phyloP scores from a whole-genome alignment of 176 grass and related monocot species.

The Cymbopogon citratus region DNA sequence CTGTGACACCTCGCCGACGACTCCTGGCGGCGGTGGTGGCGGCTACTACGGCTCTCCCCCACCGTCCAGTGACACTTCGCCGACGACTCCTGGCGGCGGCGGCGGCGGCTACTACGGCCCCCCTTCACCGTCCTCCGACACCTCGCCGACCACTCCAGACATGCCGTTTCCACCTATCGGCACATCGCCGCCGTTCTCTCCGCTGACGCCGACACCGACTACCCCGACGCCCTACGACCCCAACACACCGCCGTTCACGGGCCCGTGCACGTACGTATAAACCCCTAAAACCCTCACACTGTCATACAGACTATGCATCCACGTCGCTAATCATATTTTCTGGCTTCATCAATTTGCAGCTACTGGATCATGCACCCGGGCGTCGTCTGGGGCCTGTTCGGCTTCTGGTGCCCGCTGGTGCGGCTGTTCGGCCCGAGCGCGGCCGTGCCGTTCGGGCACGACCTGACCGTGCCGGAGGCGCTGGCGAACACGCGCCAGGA shows the following conservation, averaged over 20 bases:
- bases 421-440: constrained; percentile 47
- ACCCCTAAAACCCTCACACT: neutral
- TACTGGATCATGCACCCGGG: constrained; percentile 74
- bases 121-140: neutral
- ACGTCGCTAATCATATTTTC: too few species aligned
- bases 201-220: constrained; percentile 42
- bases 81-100: neutral
- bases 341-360: constrained; percentile 24
- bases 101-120: neutral
- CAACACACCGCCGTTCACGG: constrained; percentile 52
- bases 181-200: constrained; percentile 34
- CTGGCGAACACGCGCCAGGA: constrained; percentile 63
- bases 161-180: constrained; percentile 19
- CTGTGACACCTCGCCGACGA: too few species aligned
- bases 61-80: neutral
- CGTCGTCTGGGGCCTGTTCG: constrained; percentile 52
- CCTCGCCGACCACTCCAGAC: constrained; percentile 17
- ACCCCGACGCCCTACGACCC: constrained; percentile 64
- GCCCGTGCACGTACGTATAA: constrained; percentile 56
- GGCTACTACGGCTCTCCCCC: neutral
- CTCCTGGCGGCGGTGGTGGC: neutral
- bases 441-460: constrained; percentile 46
- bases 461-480: constrained; percentile 64
- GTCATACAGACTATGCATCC: too few species aligned
- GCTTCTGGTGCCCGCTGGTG: constrained; percentile 62